phyloP scores from a whole-genome alignment of 805 yeast genomes.

The Zygoascus biomembranicola region DNA sequence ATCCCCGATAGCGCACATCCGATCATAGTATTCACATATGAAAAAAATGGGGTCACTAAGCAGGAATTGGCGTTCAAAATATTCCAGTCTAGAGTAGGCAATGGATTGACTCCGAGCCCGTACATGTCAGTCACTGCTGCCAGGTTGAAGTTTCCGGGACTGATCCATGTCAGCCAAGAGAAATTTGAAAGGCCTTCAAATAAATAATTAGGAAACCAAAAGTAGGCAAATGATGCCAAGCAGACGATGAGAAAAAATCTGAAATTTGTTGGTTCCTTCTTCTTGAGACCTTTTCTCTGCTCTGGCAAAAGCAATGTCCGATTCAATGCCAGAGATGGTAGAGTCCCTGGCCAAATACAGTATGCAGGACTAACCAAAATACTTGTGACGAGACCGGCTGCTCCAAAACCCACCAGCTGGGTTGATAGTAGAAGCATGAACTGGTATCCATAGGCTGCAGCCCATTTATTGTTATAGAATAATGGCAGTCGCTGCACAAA shows the following conservation, averaged over 20 bases:
- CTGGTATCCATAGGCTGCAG: slow-evolving; percentile 36
- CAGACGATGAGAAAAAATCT: slow-evolving; percentile 40
- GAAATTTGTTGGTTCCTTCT: slow-evolving; percentile 34
- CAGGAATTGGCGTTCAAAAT: slow-evolving; percentile 36
- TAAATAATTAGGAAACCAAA: slow-evolving; percentile 61
- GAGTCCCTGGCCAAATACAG: slow-evolving; percentile 44
- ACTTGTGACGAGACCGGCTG: slow-evolving; percentile 48
- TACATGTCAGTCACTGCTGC: slow-evolving; percentile 43
- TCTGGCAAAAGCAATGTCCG: slow-evolving; percentile 33
- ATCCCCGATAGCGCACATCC: slow-evolving; percentile 8
- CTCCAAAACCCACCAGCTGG: slow-evolving; percentile 45
- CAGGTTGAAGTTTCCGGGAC: slow-evolving; percentile 41
- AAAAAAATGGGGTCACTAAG: slow-evolving; percentile 8
- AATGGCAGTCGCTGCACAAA: slow-evolving; percentile 20
- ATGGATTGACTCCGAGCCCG: slow-evolving; percentile 38
- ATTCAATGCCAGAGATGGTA: slow-evolving; percentile 49
- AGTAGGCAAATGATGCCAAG: slow-evolving; percentile 42
- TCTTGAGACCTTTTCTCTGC: neutral
- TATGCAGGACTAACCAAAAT: slow-evolving; percentile 38
- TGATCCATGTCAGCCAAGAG: slow-evolving; percentile 55
- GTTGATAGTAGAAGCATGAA: slow-evolving; percentile 38
- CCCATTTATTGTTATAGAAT: slow-evolving; percentile 25
- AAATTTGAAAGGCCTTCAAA: slow-evolving; percentile 55
- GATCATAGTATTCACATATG: slow-evolving; percentile 3
- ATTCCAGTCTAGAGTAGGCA: slow-evolving; percentile 47